Percentiles rank a stretch among this genome's conserved stretches.
Evolutionary conservation across 1,139 yeast genomes (phyloP).

Genomic region (Taphrina communis): DNA sequence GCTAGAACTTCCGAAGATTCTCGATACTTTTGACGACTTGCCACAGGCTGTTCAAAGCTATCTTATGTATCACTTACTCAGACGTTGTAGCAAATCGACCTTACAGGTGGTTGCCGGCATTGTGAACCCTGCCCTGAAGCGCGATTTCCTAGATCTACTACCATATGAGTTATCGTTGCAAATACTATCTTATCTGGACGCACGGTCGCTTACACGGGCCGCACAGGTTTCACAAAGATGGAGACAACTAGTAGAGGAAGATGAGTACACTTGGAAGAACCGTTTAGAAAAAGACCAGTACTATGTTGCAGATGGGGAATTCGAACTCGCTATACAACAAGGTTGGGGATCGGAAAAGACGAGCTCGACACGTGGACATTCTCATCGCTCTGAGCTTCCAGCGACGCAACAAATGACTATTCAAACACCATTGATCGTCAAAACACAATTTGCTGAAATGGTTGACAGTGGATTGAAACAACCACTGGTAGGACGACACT

Average conservation of each 20-base stretch:
- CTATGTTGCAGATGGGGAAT: conserved; percentile 42
- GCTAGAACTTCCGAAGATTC: conserved; percentile 49
- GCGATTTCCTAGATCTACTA: conserved; percentile 72
- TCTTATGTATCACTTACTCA: conserved; percentile 64
- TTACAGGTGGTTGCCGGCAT: conserved; percentile 69
- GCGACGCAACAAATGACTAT: background rate
- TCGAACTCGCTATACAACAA: conserved; percentile 30
- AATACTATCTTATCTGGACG: conserved; percentile 71
- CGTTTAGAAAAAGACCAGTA: conserved; percentile 51
- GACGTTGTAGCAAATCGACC: conserved; percentile 68
- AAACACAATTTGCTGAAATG: conserved; percentile 41
- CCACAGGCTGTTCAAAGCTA: conserved; percentile 49
- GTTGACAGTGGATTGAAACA: conserved; percentile 39
- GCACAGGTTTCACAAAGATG: conserved; percentile 73
- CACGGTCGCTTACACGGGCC: conserved; percentile 65
- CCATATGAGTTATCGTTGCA: conserved; percentile 79
- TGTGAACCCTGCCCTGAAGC: conserved; percentile 65
- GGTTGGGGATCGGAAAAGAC: conserved; percentile 18
- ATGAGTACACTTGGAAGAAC: conserved; percentile 56
- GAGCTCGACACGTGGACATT: background rate
- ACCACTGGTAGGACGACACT: conserved; percentile 46
- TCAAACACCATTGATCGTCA: conserved; percentile 23
- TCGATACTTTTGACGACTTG: conserved; percentile 51
- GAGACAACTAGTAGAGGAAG: conserved; percentile 66
- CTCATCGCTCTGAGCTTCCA: background rate